phyloP scores from a whole-genome alignment of 2,329 filamentous ascomycete genomes.

The Aspergillus latus region DNA sequence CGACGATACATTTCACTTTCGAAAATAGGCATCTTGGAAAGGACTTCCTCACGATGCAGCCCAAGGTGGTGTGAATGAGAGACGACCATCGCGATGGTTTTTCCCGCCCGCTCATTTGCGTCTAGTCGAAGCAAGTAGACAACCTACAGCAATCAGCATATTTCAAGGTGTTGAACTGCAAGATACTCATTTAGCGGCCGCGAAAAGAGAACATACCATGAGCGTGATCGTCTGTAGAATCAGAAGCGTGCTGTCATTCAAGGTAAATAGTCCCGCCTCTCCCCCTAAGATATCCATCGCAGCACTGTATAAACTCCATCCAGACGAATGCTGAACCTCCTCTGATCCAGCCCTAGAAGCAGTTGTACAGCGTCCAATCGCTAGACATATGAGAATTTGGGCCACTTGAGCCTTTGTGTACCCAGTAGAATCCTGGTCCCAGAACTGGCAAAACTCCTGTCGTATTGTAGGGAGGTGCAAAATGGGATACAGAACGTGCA shows the following conservation, averaged over 20 bases:
- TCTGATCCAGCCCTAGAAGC: conserved; percentile 17
- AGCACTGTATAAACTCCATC: conserved; percentile 27
- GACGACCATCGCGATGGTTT: conserved; percentile 21
- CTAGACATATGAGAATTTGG: conserved; percentile 22
- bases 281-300: conserved; percentile 24
- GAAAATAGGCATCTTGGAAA: conserved; percentile 16
- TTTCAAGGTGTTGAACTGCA: too few relatives aligned
- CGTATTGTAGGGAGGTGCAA: too few relatives aligned
- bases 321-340: conserved; percentile 23
- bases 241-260: conserved; percentile 2
- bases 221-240: background rate
- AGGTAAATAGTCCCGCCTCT: conserved; percentile 12
- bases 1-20: conserved; percentile 28
- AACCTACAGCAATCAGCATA: conserved; percentile 11
- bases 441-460: too few relatives aligned
- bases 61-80: conserved; percentile 26
- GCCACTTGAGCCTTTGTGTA: conserved; percentile 1
- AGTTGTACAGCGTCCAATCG: conserved; percentile 25
- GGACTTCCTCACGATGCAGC: conserved; percentile 21
- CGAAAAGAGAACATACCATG: background rate
- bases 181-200: conserved; percentile 17
- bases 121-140: conserved; percentile 26
- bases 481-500: too few relatives aligned
- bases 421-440: too few relatives aligned
- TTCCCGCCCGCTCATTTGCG: conserved; percentile 10